These are phyloP conservation scores for Wickerhamiella sorbophila DNA, from an alignment of 805 yeast genomes.

Conservation along the genomic window DNA sequence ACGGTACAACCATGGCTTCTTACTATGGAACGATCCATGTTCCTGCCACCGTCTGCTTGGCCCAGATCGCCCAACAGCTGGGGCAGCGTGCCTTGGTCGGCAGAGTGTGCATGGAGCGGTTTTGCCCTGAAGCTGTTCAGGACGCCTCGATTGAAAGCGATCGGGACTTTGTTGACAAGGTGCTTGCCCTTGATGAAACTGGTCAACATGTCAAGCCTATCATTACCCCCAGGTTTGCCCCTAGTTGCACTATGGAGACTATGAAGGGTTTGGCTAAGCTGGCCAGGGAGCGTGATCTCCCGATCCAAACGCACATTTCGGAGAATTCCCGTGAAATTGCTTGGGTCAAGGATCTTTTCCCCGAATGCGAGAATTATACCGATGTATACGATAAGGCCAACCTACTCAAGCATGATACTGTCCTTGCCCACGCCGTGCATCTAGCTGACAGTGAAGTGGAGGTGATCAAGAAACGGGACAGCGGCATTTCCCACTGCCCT, in stretches of 20 bases:
- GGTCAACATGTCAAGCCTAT: conserved; percentile 51
- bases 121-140: conserved; percentile 55
- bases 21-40: conserved; percentile 84
- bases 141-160: conserved; percentile 42
- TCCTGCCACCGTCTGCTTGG: conserved; percentile 60
- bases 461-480: conserved; percentile 36
- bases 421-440: conserved; percentile 83
- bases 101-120: conserved; percentile 83
- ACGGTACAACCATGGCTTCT: conserved; percentile 87
- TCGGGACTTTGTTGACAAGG: conserved; percentile 40
- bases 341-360: conserved; percentile 60
- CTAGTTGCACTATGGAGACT: conserved; percentile 56
- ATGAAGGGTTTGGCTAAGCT: conserved; percentile 50
- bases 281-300: conserved; percentile 34
- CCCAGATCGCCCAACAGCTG: conserved; percentile 44
- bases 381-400: conserved; percentile 58
- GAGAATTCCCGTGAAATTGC: conserved; percentile 66
- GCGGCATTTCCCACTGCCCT: conserved; percentile 89
- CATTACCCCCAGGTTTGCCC: conserved; percentile 88
- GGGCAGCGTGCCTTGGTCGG: conserved; percentile 91
- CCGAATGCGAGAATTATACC: conserved; percentile 53
- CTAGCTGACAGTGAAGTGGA: conserved; percentile 48
- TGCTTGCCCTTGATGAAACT: conserved; percentile 38
- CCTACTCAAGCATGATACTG: conserved; percentile 49
- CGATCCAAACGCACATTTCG: conserved; percentile 81